Evolutionary conservation across 345 rosid genomes (phyloP), one percentile per base, ranked within the genome.

Genomic region (Raphanus sativus): DNA sequence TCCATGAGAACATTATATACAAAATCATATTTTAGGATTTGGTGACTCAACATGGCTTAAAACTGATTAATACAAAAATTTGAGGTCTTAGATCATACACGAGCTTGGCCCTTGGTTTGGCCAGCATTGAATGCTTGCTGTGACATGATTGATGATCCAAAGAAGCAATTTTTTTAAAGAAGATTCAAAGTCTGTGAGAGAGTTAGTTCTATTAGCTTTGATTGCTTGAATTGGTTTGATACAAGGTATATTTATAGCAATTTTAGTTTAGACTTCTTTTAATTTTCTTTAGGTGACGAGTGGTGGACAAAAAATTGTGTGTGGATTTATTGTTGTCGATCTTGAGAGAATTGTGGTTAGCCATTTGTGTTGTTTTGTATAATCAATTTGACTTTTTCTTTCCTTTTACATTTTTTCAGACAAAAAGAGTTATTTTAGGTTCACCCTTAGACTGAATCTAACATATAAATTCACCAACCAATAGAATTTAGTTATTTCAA

Each of bases 41-140:
- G n/a, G 2, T 3, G 29, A 25, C 7, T 4, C n/a, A 0, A 59
- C 11, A 26, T 4, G 7, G 6, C 5, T 59, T 25, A 7, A 59
- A 59, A 5, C 1, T 59, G 16, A 26, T 26, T n/a, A 48, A 58
- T 48, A n/a, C 7, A 58, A 17, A 58, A 3, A 11, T 4, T 59
- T 25, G 33, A 25, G 63, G n/a, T 11, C 32, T 7, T 7, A 11
- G 8, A 26, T 66, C 77, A 12, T 0, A 78, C 81, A 8, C 54
- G 77, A 62, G 78, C 65, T 69, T 79, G 78, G 67, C 78, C 82
- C 48, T 30, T 79, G 54, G 48, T 50, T 26, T 79, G 78, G 12
- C 78, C 78, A 38, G 82, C 75, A 17, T 79, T 68, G 71, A 79
- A 79, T 60, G 77, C 62, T 69, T 79, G 82, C 42, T 79, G 82